Base-by-base conservation (phyloP, 495 filamentous ascomycete genomes). In the Bryoglossum gracile region DNA sequence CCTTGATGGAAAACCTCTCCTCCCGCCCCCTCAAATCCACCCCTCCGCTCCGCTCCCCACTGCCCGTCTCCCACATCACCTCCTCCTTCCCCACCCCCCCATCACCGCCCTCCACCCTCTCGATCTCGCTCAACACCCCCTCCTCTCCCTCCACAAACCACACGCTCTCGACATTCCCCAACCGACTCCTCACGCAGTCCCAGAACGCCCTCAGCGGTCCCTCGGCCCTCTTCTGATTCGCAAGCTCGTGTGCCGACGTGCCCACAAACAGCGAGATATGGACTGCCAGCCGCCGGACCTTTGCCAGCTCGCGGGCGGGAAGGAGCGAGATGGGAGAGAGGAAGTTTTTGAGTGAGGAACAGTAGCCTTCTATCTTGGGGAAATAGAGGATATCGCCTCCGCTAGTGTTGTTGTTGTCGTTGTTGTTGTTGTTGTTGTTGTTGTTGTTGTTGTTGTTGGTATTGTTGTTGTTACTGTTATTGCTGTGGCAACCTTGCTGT, bases 21-120 rank as follows among this genome's bases (percentile, higher is more conserved):
- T 4, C 46, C 48, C 3, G 18, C 14, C 23, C 17, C 24, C 14
- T 19, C 9, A 43, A 24, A 8, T n/a, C 41, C 41, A 43, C 3
- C 23, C 16, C 41, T 14, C 25, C 41, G 18, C 4, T 22, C 21
- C 0, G 66, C 70, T 37, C 71, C 46, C 36, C 69, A 72, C 11
- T 70, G 21, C 43, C 51, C 49, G 22, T 71, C 22, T 37, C 16
- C 0, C 0, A 13, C 19, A 23, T 25, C 23, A 8, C 8, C 41
- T 11, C 23, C 4, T 23, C 21, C 21, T 1, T 19, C 8, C 40
- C 9, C 28, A 18, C 5, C 13, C 8, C 24, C 8, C 14, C 41
- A 14, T n/a, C 41, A 8, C 25, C 18, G 1, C 66, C 70, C 19
- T 24, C 55, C 0, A 69, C 50, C 26, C 16, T 40, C 0, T 56